Base-by-base conservation (phyloP, 306 rosid genomes). In the Carpinus fangiana region DNA sequence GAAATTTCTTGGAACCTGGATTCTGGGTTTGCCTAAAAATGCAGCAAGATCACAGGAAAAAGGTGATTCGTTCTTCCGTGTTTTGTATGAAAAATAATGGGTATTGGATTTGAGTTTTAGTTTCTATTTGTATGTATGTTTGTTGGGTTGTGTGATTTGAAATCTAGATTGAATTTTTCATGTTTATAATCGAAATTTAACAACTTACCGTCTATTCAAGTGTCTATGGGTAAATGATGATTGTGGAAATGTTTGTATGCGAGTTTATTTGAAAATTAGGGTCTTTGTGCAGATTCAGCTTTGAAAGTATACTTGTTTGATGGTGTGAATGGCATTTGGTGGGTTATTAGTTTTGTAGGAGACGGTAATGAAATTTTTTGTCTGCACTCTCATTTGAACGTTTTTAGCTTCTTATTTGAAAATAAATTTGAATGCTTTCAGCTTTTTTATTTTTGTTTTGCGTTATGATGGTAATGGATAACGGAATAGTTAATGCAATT, bases 31-130 rank as follows among this genome's bases (percentile, higher is more conserved):
- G 82, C 43, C 61, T 75, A 77, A 87, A 66, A 89, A 94, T 94
- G 97, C 92, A 87, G 88, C 91, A 84, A 66, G 90, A 90, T 83
- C 94, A 89, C 53, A 87, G 91, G 20, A 92, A 88, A 78, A 92
- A 92, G 98, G 98, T 92, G 81, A 72, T 67, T 41, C 3, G 43
- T 67, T 41, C 13, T 66, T 66, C 65, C 7, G 31, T 26, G 13
- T 17, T 34, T 31, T 31, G 18, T 26, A 14, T 2, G 14, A 16
- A 64, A 64, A 59, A 10, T 23, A 10, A 3, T 59, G 26, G 36
- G 12, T 23, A 1, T 21, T 13, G 13, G 65, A 59, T 59, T 59
- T 59, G 65, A 59, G 14, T 45, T 53, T 53, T 10, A 31, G 34
- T 34, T 16, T 64, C 47, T 20, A 66, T 66, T 38, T 66, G 9